Evolutionary conservation across 805 yeast species (phyloP).

Genomic region (Schwanniomyces yamadae): DNA sequence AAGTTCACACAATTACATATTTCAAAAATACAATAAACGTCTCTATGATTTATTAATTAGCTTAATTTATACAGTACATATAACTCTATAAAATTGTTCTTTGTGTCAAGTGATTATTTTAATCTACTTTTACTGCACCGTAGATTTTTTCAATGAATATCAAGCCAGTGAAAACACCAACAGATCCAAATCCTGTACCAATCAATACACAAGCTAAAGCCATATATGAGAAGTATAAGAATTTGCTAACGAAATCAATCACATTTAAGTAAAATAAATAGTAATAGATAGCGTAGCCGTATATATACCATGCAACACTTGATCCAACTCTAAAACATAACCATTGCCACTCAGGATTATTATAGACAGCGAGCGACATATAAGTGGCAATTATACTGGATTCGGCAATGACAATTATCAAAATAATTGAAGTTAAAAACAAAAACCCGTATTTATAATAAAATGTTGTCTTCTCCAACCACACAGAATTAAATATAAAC

Average conservation of each 20-base stretch:
- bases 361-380: conserved; percentile 52
- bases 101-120: no score
- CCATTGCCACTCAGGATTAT: conserved; percentile 80
- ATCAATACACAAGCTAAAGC: conserved; percentile 59
- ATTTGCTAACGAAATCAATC: conserved; percentile 61
- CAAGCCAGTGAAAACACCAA: conserved; percentile 67
- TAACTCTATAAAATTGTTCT: no score
- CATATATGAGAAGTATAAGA: conserved; percentile 73
- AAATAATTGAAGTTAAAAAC: conserved; percentile 55
- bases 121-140: conserved; percentile 57
- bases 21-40: conserved; percentile 4
- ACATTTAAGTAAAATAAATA: conserved; percentile 56
- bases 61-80: no score
- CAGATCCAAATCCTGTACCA: conserved; percentile 72
- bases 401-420: conserved; percentile 65
- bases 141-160: conserved; percentile 64
- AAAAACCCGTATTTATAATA: conserved; percentile 81
- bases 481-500: conserved; percentile 69
- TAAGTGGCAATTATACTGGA: conserved; percentile 70
- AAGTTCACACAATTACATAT: conserved; percentile 2
- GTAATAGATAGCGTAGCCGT: conserved; percentile 67
- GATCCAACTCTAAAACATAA: conserved; percentile 66
- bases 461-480: conserved; percentile 77
- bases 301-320: conserved; percentile 71
- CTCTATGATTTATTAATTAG: conserved; percentile 4